These are phyloP conservation scores for Gastrolobium bilobum DNA, from an alignment of 306 rosid species.

Conservation along the genomic window DNA sequence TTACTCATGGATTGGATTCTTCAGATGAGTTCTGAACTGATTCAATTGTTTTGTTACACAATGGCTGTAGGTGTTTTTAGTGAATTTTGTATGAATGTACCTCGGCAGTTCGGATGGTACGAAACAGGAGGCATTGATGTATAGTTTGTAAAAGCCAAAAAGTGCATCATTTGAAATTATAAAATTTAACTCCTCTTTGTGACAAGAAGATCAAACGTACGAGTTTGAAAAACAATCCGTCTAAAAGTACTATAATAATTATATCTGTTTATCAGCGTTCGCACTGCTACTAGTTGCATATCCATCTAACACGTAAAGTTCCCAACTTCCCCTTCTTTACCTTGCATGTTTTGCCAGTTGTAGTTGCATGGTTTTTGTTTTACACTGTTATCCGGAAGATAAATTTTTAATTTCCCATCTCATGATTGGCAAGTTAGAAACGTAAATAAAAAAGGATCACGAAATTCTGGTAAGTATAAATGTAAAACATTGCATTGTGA, in stretches of 20 bases:
- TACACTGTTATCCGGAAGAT: not conserved
- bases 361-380: too few species aligned
- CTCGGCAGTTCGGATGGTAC: not conserved
- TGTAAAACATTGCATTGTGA: slow-evolving; percentile 10
- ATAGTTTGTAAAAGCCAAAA: not conserved
- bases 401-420: not conserved
- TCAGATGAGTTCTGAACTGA: too few species aligned
- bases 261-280: not conserved
- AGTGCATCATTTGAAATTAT: not conserved
- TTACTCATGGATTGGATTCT: not conserved
- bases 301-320: not conserved
- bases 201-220: too few species aligned
- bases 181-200: too few species aligned
- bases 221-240: too few species aligned
- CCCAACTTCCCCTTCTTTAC: not conserved
- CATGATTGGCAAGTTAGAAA: not conserved
- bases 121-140: not conserved
- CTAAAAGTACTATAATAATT: too few species aligned
- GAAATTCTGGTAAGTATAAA: not conserved
- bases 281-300: not conserved
- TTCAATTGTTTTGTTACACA: too few species aligned
- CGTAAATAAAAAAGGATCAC: not conserved
- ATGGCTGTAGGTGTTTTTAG: not conserved
- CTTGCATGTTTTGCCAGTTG: too few species aligned
- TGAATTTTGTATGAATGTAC: not conserved